Percentiles rank a stretch among this genome's conserved stretches.
phyloP scores from a whole-genome alignment of 257 asterid species.

The Echium plantagineum region DNA sequence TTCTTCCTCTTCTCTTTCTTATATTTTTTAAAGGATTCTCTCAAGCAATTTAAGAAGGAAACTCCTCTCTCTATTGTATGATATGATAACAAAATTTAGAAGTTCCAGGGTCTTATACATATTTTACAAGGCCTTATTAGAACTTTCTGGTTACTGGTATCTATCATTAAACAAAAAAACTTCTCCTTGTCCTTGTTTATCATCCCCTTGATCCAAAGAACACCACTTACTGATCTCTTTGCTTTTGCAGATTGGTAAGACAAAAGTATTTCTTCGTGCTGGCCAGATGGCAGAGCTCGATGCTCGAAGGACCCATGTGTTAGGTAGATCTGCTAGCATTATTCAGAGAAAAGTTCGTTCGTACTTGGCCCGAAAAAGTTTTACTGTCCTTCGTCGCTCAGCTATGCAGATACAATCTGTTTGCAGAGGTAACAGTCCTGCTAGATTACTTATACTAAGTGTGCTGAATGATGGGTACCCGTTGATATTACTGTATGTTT shows the following conservation, averaged over 20 bases:
- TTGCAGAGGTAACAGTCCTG: slow-evolving; percentile 65
- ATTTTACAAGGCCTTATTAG: neutral
- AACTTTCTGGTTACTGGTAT: neutral
- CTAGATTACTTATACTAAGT: slow-evolving; percentile 6
- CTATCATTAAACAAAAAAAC: neutral
- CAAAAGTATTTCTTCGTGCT: slow-evolving; percentile 91
- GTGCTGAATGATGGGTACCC: slow-evolving; percentile 1
- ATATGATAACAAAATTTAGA: neutral
- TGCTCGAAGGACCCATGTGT: slow-evolving; percentile 83
- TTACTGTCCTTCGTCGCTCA: slow-evolving; percentile 54
- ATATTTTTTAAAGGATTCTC: no score
- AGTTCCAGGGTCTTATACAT: neutral
- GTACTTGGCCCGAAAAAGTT: slow-evolving; percentile 59
- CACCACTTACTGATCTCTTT: slow-evolving; percentile 11
- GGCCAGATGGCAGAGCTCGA: slow-evolving; percentile 99
- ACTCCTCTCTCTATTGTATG: neutral
- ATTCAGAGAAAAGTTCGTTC: slow-evolving; percentile 95
- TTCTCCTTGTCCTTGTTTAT: slow-evolving; percentile 1
- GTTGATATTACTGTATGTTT: slow-evolving; percentile 15
- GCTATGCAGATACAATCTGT: slow-evolving; percentile 63
- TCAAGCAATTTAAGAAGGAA: neutral
- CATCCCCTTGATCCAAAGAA: neutral
- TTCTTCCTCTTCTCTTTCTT: no score
- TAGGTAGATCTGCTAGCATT: slow-evolving; percentile 93
- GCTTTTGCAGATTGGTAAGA: slow-evolving; percentile 82